Base-by-base conservation (phyloP, 208 protist genomes). In the Wallacemonas sp. region DNA sequence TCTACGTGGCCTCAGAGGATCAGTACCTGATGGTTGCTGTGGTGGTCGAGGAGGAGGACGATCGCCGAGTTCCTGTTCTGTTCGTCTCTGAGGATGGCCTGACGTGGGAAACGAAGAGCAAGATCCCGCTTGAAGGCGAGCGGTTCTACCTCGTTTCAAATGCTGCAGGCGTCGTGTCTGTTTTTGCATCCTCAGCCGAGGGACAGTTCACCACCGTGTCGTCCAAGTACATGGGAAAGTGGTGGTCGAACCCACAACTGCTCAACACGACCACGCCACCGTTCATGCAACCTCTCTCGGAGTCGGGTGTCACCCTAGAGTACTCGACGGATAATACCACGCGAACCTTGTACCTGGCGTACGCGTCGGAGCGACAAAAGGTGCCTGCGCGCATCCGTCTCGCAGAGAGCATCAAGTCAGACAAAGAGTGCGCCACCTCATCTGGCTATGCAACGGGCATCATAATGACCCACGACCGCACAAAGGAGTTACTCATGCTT, bases 11-110 rank as follows among this genome's bases (percentile, higher is more conserved):
- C 9, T 57, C 75, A 23, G 74, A 66, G 6, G 55, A 85, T 26
- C 54, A 49, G 3, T 82, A 87, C 38, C n/a, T 87, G 43, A 80
- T 81, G 62, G 79, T 83, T 24, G 78, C 73, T 19, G 72, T 76
- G 14, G 41, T 80, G 2, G 46, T 74, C 14, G 65, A 72, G 21
- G 68, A 68, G 4, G 64, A 65, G 2, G 69, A 67, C 12, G 66
- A 72, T 14, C 21, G 61, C 36, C 24, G 49, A 69, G 23, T 44
- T 16, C n/a, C 57, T 9, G 57, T 30, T 48, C 36, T 48, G 14
- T 26, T 43, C 24, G n/a, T 30, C 8, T 88, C 82, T 36, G 48
- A 73, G 17, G 72, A 84, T 66, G 82, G 82, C 0, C 57, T 74
- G 56, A 27, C 61, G 48, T 88, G 74, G 74, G 73, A 70, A 8